These are phyloP conservation scores for Exophiala dermatitidis DNA, from an alignment of 2,329 filamentous ascomycete genomes.

Conservation along the genomic window DNA sequence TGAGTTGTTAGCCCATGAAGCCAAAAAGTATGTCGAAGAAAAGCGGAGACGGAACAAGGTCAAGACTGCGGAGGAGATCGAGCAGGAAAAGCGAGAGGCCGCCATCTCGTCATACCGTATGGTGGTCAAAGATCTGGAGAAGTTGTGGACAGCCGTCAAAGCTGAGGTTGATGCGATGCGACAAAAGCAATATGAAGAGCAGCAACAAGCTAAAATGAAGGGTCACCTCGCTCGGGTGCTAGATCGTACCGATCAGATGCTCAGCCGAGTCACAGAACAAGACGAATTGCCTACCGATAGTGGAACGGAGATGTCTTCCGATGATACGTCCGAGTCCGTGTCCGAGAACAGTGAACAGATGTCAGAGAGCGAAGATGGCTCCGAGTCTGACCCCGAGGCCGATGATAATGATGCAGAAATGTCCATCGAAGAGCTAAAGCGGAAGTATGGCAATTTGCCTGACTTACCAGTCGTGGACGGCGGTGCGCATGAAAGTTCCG, in stretches of 20 bases:
- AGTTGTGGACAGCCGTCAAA: conserved; percentile 53
- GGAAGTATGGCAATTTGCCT: conserved; percentile 42
- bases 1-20: conserved; percentile 24
- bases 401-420: conserved; percentile 40
- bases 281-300: conserved; percentile 19
- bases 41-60: conserved; percentile 43
- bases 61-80: conserved; percentile 59
- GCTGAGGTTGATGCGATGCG: conserved; percentile 52
- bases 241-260: conserved; percentile 51
- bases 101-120: conserved; percentile 63
- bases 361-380: conserved; percentile 41
- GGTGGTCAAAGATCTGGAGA: conserved; percentile 58
- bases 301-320: conserved; percentile 25
- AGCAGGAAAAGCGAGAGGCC: conserved; percentile 65
- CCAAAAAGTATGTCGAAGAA: conserved; percentile 55
- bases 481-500: not conserved
- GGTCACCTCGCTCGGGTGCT: conserved; percentile 46
- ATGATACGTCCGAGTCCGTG: conserved; percentile 33
- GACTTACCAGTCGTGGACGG: conserved; percentile 6
- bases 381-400: conserved; percentile 38
- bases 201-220: conserved; percentile 49
- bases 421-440: conserved; percentile 41
- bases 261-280: conserved; percentile 35
- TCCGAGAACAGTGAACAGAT: conserved; percentile 37
- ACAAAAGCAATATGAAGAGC: conserved; percentile 53